These are phyloP conservation scores for Myriosclerotinia scirpicola DNA, from an alignment of 2,329 filamentous ascomycete genomes.

Conservation along the genomic window DNA sequence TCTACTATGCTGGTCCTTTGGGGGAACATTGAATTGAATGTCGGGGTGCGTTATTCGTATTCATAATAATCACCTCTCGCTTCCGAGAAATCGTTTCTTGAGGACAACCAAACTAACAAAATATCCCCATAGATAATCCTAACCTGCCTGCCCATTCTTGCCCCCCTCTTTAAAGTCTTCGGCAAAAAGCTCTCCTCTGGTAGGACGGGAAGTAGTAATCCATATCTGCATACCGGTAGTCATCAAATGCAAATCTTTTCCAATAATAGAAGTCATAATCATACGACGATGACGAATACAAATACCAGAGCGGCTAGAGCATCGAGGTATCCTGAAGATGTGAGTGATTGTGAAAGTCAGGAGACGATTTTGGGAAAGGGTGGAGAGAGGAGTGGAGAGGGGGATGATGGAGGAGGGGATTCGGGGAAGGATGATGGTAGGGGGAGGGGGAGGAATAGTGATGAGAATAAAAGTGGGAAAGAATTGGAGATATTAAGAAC, in stretches of 20 bases:
- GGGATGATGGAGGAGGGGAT: not conserved
- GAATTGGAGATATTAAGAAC: conserved; percentile 11
- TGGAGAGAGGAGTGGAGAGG: too few species aligned
- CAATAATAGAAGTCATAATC: not conserved
- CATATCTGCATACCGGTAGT: not conserved
- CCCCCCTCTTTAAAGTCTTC: conserved; percentile 25
- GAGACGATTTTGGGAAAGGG: conserved; percentile 4
- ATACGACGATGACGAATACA: not conserved
- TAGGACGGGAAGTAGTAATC: not conserved
- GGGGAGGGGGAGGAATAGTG: not conserved
- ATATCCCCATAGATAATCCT: conserved; percentile 25
- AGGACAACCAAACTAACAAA: not conserved
- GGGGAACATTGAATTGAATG: conserved; percentile 19
- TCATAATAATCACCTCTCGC: too few species aligned
- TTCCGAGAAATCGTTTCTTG: too few species aligned
- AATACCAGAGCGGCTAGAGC: not conserved
- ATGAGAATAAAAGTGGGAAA: not conserved
- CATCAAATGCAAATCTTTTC: conserved; percentile 16
- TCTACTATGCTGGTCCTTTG: conserved; percentile 18
- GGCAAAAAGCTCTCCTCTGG: conserved; percentile 4
- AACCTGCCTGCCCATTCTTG: conserved; percentile 27
- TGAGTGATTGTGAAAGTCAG: conserved; percentile 16
- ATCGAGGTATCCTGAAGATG: not conserved
- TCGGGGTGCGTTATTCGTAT: conserved; percentile 1
- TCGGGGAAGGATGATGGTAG: not conserved